These are phyloP conservation scores for Podaxis sp. DNA, from an alignment of 768 basidiomycete species.

Conservation along the genomic window DNA sequence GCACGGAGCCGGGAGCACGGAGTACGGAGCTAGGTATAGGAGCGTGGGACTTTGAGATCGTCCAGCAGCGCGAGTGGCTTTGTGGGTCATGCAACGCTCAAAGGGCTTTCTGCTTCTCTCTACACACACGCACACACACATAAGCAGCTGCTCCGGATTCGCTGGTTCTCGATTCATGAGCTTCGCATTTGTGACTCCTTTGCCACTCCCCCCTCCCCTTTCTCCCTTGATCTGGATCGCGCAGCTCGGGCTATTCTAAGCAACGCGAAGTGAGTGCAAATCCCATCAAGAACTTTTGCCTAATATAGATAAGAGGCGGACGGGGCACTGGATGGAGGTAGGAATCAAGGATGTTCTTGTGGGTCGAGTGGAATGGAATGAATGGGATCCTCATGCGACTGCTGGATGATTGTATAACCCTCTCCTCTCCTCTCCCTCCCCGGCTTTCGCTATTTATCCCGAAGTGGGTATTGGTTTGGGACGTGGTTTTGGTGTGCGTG, in stretches of 20 bases:
- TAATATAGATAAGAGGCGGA: constrained; percentile 2
- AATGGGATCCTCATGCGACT: not conserved
- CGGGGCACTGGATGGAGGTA: not conserved
- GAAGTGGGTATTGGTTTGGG: not conserved
- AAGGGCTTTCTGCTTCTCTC: no score
- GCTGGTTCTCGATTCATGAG: not conserved
- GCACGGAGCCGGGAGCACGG: no score
- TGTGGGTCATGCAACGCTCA: no score
- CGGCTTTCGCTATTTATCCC: not conserved
- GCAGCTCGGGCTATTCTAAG: constrained; percentile 7
- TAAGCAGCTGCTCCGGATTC: not conserved
- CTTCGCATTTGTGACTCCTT: not conserved
- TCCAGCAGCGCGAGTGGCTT: no score
- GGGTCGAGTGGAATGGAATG: not conserved
- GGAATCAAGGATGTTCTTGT: not conserved
- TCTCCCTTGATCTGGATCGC: not conserved
- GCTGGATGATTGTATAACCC: not conserved
- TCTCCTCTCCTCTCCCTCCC: not conserved
- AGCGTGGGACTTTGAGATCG: no score
- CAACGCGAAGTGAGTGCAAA: constrained; percentile 1
- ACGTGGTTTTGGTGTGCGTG: no score
- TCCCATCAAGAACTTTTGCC: constrained; percentile 6
- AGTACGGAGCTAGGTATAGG: no score
- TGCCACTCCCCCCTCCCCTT: not conserved
- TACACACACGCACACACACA: no score